Evolutionary conservation across 148 eudicot genomes (phyloP).

Genomic region (Rhododendron kiyosumense): DNA sequence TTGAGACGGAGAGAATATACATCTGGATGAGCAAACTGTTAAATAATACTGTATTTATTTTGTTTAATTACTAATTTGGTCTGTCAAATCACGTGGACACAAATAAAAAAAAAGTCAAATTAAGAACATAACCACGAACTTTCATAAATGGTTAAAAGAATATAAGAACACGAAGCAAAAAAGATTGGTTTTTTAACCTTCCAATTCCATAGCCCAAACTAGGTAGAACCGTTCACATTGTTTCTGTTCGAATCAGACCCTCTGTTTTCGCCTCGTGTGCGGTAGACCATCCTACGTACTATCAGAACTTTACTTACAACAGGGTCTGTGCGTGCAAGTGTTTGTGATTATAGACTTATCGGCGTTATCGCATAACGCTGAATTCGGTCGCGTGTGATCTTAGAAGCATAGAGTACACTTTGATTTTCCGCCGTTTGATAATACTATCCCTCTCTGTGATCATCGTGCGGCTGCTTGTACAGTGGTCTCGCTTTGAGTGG

Average conservation of each 20-base stretch:
- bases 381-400: not conserved
- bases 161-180: not conserved
- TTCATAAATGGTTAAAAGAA: not conserved
- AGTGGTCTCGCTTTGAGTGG: not conserved
- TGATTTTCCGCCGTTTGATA: constrained; percentile 4
- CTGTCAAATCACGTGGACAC: not conserved
- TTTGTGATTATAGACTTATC: too few species aligned
- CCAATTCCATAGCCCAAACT: not conserved
- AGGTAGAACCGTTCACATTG: not conserved
- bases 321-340: too few species aligned
- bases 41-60: too few species aligned
- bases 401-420: not conserved
- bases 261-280: not conserved
- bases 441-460: not conserved
- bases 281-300: too few species aligned
- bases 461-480: not conserved
- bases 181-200: not conserved
- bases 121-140: not conserved
- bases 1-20: too few species aligned
- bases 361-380: not conserved
- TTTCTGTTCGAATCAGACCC: not conserved
- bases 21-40: too few species aligned
- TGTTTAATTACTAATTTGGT: not conserved
- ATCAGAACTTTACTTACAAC: too few species aligned
- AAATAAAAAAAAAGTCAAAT: not conserved